Conservation (phyloP, 169 alveolate species). For the Perkinsus olseni region DNA sequence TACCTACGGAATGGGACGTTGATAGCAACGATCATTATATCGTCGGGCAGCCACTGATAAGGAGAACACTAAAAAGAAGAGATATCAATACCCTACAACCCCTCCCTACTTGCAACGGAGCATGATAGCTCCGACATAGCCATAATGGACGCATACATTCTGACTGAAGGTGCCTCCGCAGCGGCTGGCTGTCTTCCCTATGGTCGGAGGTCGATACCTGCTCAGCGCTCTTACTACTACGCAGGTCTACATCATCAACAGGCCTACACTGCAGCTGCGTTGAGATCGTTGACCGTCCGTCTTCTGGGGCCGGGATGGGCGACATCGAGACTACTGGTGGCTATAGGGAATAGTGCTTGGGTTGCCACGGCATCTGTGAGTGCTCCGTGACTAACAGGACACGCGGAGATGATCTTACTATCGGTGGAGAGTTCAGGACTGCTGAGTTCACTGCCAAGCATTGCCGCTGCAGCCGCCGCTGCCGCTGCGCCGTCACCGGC, state of each 20-base stretch:
- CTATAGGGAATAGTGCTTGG: background rate
- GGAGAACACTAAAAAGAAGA: background rate
- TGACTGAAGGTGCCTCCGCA: background rate
- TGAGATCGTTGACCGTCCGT: background rate
- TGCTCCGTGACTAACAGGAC: background rate
- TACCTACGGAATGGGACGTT: background rate
- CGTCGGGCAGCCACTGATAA: too few species aligned
- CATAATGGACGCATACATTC: background rate
- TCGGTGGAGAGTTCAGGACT: background rate
- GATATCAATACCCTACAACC: background rate
- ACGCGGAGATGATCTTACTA: background rate
- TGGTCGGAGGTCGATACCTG: background rate
- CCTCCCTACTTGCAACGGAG: background rate
- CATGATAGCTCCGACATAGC: background rate
- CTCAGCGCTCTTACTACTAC: background rate
- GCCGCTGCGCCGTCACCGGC: background rate
- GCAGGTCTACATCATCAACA: background rate
- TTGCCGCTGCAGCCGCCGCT: background rate
- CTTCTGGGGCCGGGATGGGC: background rate
- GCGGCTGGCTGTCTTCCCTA: background rate
- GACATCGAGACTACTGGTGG: background rate
- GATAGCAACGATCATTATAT: too few species aligned
- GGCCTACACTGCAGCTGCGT: background rate
- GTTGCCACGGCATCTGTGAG: background rate
- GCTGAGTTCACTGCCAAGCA: background rate